These are phyloP conservation scores for Wickerhamiella cacticola DNA, from an alignment of 805 yeast species.

Conservation along the genomic window DNA sequence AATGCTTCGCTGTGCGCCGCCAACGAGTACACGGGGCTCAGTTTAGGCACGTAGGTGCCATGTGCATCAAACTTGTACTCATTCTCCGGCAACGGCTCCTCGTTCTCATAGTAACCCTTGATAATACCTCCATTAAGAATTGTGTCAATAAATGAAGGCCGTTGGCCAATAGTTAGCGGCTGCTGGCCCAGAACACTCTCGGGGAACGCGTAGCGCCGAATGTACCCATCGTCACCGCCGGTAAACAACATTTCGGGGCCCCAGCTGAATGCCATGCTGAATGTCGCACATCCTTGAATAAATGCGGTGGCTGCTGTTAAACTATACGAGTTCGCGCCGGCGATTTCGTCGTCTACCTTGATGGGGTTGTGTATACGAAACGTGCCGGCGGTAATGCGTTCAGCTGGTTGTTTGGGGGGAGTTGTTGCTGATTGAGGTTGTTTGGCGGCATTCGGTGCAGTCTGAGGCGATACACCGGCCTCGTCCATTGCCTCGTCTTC, in stretches of 20 bases:
- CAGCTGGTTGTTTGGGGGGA: neutral
- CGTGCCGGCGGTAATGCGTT: neutral
- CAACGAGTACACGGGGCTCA: conserved; percentile 78
- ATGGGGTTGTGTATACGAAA: neutral
- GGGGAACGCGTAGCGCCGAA: conserved; percentile 76
- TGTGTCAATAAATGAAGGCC: conserved; percentile 77
- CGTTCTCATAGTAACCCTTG: conserved; percentile 89
- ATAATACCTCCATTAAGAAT: conserved; percentile 75
- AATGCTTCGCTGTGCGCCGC: conserved; percentile 72
- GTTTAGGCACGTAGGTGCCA: conserved; percentile 30
- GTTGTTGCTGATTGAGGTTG: neutral
- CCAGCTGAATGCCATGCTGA: conserved; percentile 60
- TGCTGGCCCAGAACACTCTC: conserved; percentile 77
- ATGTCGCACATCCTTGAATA: conserved; percentile 67
- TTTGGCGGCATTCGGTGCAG: neutral
- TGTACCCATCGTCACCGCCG: conserved; percentile 93
- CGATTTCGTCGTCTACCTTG: neutral
- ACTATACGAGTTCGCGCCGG: neutral
- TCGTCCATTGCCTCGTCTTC: neutral
- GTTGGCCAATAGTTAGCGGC: conserved; percentile 81
- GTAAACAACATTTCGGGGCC: conserved; percentile 82
- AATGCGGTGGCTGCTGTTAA: conserved; percentile 67
- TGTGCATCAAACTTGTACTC: conserved; percentile 32
- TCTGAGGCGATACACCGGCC: neutral
- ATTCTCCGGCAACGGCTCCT: conserved; percentile 53